Base-by-base conservation (phyloP, 331 rosid species). In the Erythrophleum ivorense region DNA sequence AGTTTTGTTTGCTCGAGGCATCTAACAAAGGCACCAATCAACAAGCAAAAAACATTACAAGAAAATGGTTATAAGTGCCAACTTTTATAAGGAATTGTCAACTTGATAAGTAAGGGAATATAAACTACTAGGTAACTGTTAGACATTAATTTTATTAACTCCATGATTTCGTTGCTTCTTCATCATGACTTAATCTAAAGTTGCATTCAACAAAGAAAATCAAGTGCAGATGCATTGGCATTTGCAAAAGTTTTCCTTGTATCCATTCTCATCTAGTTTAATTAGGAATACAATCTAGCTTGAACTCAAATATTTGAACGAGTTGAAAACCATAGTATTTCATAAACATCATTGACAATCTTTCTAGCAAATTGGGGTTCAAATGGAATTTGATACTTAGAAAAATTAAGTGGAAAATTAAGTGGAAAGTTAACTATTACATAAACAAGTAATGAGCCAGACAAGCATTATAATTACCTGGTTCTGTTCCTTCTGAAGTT, bases 1-100 rank as follows among this genome's bases (percentile, higher is more conserved):
- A 1, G 98, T 95, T 86, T 90, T 91, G 71, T 88, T 93, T 74
- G 97, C 93, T 65, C 97, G 90, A 41, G 80, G 83, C 85, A 83
- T 69, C 98, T 95, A 86, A 80, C 57, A 81, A 73, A 78, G 60
- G 64, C 57, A 77, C 21, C 49, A 43, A 55, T 15, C 9, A 9
- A 74, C 57, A 36, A 53, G 34, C 76, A 77, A 41, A 64, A 52
- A 48, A 48, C 24, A n/a, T 64, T 40, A 82, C 5, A 49, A 34
- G 59, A 60, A 3, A 63, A 14, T 64, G 52, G 36, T 36, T 38
- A 33, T 3, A 19, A 24, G 68, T 34, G 60, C 46, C 75, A 72
- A 52, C 46, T 34, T n/a, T 62, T 13, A 34, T 43, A 29, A 15
- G 12, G 57, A 78, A 46, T n/a, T 43, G 18, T 9, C 72, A 2